Evolutionary conservation across 768 basidiomycete genomes (phyloP).

Genomic region (Lentinula sp.): DNA sequence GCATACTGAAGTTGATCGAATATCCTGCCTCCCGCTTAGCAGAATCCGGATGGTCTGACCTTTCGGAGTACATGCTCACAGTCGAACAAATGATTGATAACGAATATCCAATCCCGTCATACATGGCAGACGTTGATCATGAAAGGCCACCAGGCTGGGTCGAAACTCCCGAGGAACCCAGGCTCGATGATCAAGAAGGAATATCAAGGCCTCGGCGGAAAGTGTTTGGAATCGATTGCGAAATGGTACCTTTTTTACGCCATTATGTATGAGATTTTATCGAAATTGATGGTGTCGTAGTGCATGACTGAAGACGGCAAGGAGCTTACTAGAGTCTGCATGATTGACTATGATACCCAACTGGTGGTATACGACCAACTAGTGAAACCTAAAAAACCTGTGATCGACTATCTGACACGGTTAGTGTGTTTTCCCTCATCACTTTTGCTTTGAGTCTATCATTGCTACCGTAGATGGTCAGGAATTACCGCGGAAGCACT

Average conservation of each 20-base stretch:
- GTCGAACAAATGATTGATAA: constrained; percentile 90
- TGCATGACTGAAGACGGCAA: constrained; percentile 88
- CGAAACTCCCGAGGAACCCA: constrained; percentile 59
- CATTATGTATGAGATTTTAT: not conserved
- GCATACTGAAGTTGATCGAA: not conserved
- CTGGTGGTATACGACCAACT: constrained; percentile 82
- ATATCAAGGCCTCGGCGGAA: constrained; percentile 29
- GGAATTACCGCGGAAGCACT: constrained; percentile 83
- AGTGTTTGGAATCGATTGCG: constrained; percentile 90
- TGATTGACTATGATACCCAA: constrained; percentile 72
- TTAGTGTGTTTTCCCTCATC: constrained; percentile 21
- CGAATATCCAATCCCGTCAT: constrained; percentile 86
- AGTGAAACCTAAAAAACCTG: constrained; percentile 80
- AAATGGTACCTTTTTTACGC: constrained; percentile 63
- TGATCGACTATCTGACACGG: constrained; percentile 91
- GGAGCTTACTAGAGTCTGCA: constrained; percentile 78
- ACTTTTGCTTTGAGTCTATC: not conserved
- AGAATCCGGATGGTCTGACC: constrained; percentile 32
- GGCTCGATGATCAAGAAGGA: constrained; percentile 21
- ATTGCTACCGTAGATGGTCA: constrained; percentile 59
- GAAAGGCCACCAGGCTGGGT: constrained; percentile 69
- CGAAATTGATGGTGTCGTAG: constrained; percentile 30
- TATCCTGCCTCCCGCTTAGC: not conserved
- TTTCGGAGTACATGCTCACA: constrained; percentile 67
- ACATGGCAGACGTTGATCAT: constrained; percentile 62